These are phyloP conservation scores for Sporothrix protearum DNA, from an alignment of 2,329 filamentous ascomycete species.

Conservation along the genomic window DNA sequence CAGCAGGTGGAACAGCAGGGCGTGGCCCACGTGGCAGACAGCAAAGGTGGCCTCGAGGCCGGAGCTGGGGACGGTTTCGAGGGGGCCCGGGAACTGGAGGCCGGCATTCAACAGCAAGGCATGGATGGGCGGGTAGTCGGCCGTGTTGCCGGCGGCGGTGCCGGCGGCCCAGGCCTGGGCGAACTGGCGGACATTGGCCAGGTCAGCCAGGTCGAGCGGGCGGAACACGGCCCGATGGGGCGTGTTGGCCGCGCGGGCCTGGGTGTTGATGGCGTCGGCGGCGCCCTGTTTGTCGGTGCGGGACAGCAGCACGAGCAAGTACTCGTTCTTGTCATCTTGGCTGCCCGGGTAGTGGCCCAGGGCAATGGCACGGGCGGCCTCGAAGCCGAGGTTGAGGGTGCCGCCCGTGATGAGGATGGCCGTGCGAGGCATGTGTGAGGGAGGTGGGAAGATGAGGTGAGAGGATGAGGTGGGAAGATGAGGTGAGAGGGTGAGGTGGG, in stretches of 20 bases:
- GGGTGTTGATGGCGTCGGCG: slow-evolving; percentile 9
- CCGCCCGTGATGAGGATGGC: slow-evolving; percentile 23
- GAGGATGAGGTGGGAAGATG: background rate
- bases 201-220: slow-evolving; percentile 18
- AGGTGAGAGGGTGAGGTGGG: too few relatives aligned
- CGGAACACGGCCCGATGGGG: slow-evolving; percentile 12
- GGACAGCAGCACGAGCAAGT: slow-evolving; percentile 1
- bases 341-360: slow-evolving; percentile 8
- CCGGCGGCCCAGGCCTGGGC: slow-evolving; percentile 5
- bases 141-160: background rate
- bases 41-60: slow-evolving; percentile 49
- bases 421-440: slow-evolving; percentile 4
- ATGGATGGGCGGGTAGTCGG: slow-evolving; percentile 1
- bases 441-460: background rate
- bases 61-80: slow-evolving; percentile 1
- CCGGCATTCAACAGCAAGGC: slow-evolving; percentile 16
- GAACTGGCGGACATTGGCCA: slow-evolving; percentile 18
- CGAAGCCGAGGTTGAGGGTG: slow-evolving; percentile 20
- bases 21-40: slow-evolving; percentile 49
- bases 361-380: slow-evolving; percentile 21
- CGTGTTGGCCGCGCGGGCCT: background rate
- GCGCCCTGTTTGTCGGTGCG: slow-evolving; percentile 16
- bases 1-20: slow-evolving; percentile 42
- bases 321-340: slow-evolving; percentile 4
- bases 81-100: slow-evolving; percentile 19